phyloP scores from a whole-genome alignment of 768 basidiomycete species.

The Suillus subluteus region DNA sequence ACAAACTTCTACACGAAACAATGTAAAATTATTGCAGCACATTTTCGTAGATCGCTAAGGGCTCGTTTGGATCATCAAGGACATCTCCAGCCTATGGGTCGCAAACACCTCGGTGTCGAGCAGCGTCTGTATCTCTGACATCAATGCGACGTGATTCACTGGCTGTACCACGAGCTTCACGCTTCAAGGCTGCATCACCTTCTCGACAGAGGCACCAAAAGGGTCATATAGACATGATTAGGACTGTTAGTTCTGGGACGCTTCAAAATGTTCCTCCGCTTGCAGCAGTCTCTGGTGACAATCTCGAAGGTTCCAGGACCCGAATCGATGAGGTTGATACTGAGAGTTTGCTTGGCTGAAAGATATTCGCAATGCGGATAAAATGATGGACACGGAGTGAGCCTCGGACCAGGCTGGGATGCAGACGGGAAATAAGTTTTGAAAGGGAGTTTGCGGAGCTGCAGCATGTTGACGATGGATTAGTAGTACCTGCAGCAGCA shows the following conservation, averaged over 20 bases:
- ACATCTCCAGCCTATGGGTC: neutral
- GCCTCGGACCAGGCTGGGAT: neutral
- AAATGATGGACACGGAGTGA: neutral
- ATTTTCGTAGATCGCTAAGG: neutral
- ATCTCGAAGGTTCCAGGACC: neutral
- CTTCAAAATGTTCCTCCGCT: neutral
- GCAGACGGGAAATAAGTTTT: neutral
- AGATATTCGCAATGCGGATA: neutral
- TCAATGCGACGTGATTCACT: neutral
- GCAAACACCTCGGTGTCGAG: neutral
- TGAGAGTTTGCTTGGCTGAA: neutral
- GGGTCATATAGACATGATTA: neutral
- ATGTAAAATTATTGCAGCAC: neutral
- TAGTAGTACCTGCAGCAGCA: too few relatives aligned
- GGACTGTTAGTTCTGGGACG: neutral
- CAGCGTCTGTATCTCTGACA: neutral
- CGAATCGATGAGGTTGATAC: neutral
- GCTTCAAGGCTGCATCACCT: neutral
- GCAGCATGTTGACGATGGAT: neutral
- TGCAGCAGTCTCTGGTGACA: neutral
- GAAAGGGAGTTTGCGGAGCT: neutral
- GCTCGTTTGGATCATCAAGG: neutral
- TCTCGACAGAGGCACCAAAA: neutral
- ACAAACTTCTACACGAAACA: slow-evolving; percentile 4
- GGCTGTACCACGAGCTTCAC: neutral